Conservation (phyloP, 306 rosid genomes). For the Fagus sylvatica region DNA sequence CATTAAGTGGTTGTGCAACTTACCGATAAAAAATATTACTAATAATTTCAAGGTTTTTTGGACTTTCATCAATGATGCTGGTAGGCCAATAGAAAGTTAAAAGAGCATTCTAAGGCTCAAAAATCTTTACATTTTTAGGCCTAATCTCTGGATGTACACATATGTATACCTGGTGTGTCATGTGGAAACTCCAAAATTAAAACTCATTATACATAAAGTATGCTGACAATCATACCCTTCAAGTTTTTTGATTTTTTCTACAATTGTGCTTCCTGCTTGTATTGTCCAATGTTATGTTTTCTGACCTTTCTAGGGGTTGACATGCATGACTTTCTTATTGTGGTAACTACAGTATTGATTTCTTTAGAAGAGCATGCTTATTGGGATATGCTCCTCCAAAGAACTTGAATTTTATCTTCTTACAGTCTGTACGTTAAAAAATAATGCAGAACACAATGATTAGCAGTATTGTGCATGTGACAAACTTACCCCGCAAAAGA, state of each 20-base stretch:
- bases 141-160: too few relatives aligned
- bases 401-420: constrained; percentile 5
- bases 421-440: constrained; percentile 20
- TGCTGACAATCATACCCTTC: too few relatives aligned
- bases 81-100: too few relatives aligned
- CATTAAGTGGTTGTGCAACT: too few relatives aligned
- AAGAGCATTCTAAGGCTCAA: too few relatives aligned
- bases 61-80: too few relatives aligned
- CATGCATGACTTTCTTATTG: neutral
- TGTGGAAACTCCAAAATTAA: neutral
- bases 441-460: constrained; percentile 75
- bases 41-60: too few relatives aligned
- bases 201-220: neutral
- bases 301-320: too few relatives aligned
- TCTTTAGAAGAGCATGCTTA: neutral
- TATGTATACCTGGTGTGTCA: neutral
- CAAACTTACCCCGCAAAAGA: constrained; percentile 78
- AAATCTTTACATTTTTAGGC: too few relatives aligned
- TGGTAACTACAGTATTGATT: neutral
- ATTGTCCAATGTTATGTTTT: too few relatives aligned
- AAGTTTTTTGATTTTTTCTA: neutral
- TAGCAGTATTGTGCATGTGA: constrained; percentile 78
- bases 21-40: too few relatives aligned
- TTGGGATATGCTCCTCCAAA: too few relatives aligned
- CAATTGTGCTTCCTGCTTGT: neutral